Evolutionary conservation across 163 green algal genomes (phyloP).

Genomic region (Chlorella variabilis): DNA sequence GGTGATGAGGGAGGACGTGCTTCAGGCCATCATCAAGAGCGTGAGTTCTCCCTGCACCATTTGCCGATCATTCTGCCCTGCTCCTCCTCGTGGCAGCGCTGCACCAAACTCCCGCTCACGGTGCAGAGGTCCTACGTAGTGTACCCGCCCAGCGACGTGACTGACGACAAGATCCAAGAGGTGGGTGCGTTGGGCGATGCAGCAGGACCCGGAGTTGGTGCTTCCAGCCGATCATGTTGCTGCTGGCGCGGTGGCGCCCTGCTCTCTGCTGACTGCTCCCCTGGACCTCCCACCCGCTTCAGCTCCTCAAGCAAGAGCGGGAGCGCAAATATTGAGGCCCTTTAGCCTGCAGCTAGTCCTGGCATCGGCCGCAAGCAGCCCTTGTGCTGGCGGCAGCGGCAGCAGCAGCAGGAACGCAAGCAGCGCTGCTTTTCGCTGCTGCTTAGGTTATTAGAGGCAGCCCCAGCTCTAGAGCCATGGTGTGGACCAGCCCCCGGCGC

Average conservation of each 20-base stretch:
- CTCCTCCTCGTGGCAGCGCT: no score
- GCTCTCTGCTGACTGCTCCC: background rate
- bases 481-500: slow-evolving; percentile 11
- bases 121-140: slow-evolving; percentile 72
- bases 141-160: slow-evolving; percentile 73
- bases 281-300: background rate
- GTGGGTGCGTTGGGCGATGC: background rate
- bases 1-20: slow-evolving; percentile 70
- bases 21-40: slow-evolving; percentile 77
- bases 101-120: no score
- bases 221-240: background rate
- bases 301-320: slow-evolving; percentile 19
- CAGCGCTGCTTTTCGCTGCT: background rate
- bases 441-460: slow-evolving; percentile 22
- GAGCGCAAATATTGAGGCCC: background rate
- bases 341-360: no score
- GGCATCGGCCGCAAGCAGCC: background rate
- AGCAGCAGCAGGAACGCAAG: background rate
- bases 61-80: no score
- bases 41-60: slow-evolving; percentile 59
- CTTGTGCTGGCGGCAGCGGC: background rate
- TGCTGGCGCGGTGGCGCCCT: background rate
- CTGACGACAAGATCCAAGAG: slow-evolving; percentile 68
- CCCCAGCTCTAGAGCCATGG: slow-evolving; percentile 42
- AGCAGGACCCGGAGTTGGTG: no score